Evolutionary conservation across 2,329 filamentous ascomycete genomes (phyloP).

Genomic region (Fusarium musae): DNA sequence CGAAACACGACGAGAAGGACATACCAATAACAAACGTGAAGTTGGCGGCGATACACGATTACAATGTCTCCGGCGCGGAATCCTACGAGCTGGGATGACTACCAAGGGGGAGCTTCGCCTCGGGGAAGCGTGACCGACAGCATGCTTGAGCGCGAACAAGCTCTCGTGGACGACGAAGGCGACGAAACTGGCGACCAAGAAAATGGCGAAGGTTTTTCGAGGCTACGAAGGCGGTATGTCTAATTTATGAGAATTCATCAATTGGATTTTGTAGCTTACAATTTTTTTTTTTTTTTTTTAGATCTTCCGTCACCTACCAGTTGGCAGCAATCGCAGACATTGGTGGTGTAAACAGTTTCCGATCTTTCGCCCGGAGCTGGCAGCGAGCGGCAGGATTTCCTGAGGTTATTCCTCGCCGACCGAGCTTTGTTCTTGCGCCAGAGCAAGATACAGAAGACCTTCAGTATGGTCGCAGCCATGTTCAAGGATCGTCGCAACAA

Average conservation of each 20-base stretch:
- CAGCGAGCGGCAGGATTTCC: constrained; percentile 88
- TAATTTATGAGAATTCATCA: not conserved
- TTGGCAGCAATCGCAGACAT: constrained; percentile 73
- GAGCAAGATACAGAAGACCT: constrained; percentile 56
- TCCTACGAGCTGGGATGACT: constrained; percentile 59
- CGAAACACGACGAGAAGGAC: not conserved
- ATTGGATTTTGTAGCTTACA: constrained; percentile 1
- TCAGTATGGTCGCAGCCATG: constrained; percentile 55
- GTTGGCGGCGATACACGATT: constrained; percentile 13
- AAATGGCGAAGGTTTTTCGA: constrained; percentile 37
- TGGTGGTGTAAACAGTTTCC: constrained; percentile 92
- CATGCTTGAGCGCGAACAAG: constrained; percentile 57
- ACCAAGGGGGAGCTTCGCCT: constrained; percentile 56
- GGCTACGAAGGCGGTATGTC: constrained; percentile 48
- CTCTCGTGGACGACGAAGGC: constrained; percentile 56
- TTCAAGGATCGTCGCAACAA: constrained; percentile 50
- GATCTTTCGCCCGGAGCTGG: constrained; percentile 93
- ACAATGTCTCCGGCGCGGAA: constrained; percentile 50
- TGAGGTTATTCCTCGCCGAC: constrained; percentile 84
- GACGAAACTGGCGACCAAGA: constrained; percentile 50
- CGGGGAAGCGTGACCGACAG: constrained; percentile 56
- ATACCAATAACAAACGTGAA: constrained; percentile 1
- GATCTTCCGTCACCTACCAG: constrained; percentile 68
- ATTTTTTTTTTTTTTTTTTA: constrained; percentile 40
- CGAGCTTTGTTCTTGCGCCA: constrained; percentile 75